These are phyloP conservation scores for Truncatella angustata DNA, from an alignment of 2,329 filamentous ascomycete genomes.

Conservation along the genomic window DNA sequence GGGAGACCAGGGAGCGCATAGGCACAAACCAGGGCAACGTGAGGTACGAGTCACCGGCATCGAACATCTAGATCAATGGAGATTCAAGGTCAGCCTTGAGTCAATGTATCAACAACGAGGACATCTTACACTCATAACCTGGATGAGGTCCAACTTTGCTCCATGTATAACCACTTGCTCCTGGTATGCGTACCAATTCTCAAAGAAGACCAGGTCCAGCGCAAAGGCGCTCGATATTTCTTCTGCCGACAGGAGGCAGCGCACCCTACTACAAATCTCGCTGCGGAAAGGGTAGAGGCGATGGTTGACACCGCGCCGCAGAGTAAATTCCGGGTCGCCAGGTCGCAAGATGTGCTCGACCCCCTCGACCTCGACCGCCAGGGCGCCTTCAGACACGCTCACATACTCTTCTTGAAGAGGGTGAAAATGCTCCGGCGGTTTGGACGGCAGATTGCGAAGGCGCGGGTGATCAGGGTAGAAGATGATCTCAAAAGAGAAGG, in stretches of 20 bases:
- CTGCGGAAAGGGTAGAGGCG: slow-evolving; percentile 10
- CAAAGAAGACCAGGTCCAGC: slow-evolving; percentile 13
- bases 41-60: slow-evolving; percentile 14
- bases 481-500: slow-evolving; percentile 14
- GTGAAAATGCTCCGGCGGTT: slow-evolving; percentile 20
- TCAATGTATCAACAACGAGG: too few species aligned
- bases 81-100: neutral
- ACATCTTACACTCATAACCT: slow-evolving; percentile 15
- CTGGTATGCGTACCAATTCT: slow-evolving; percentile 23
- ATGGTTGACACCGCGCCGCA: slow-evolving; percentile 9
- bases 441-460: neutral
- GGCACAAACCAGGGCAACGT: slow-evolving; percentile 15
- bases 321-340: slow-evolving; percentile 1
- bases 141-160: slow-evolving; percentile 9
- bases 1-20: slow-evolving; percentile 6
- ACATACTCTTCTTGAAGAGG: slow-evolving; percentile 18
- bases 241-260: slow-evolving; percentile 13
- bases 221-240: slow-evolving; percentile 4
- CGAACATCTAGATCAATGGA: slow-evolving; percentile 12
- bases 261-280: neutral
- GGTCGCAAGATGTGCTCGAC: slow-evolving; percentile 5
- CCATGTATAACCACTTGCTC: slow-evolving; percentile 10
- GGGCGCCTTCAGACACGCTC: neutral
- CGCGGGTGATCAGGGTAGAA: slow-evolving; percentile 9
- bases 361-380: slow-evolving; percentile 15